Percentiles rank a stretch among this genome's conserved stretches.
Conservation (phyloP, 106 monocot genomes). For the Dactylorhiza incarnata region DNA sequence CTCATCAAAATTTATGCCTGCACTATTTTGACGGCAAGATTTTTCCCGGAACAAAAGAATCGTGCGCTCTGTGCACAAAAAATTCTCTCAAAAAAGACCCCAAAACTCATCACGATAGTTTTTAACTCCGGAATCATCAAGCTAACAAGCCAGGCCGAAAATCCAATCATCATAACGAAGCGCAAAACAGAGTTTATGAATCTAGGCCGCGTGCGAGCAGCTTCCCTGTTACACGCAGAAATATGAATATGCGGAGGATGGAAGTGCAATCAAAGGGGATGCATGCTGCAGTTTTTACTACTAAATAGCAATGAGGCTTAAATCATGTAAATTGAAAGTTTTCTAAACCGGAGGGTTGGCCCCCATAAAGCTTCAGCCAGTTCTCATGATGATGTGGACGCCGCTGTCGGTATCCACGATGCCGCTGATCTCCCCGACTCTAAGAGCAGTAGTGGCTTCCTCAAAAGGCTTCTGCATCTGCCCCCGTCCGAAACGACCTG, state of each 20-base stretch:
- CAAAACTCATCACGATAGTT: no score
- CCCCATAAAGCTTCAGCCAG: slow-evolving; percentile 32
- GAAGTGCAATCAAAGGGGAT: neutral
- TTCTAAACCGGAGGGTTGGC: neutral
- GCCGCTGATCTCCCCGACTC: slow-evolving; percentile 52
- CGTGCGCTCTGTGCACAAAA: no score
- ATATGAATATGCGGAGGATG: neutral
- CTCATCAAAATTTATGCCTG: no score
- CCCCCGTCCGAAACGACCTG: slow-evolving; percentile 52
- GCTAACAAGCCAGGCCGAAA: no score
- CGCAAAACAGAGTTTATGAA: no score
- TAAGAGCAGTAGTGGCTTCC: slow-evolving; percentile 46
- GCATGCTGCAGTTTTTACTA: neutral
- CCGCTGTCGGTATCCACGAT: slow-evolving; percentile 90
- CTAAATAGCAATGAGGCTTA: neutral
- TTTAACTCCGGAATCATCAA: no score
- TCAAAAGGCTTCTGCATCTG: slow-evolving; percentile 81
- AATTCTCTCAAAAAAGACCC: no score
- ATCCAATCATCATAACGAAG: no score
- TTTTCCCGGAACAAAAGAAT: no score
- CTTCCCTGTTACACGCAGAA: neutral
- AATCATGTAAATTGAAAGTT: neutral
- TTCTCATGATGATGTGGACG: slow-evolving; percentile 77
- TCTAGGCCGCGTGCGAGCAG: no score
- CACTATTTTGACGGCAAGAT: no score